Conservation (phyloP, 2,329 filamentous ascomycete genomes). For the Pestalotiopsis fici region DNA sequence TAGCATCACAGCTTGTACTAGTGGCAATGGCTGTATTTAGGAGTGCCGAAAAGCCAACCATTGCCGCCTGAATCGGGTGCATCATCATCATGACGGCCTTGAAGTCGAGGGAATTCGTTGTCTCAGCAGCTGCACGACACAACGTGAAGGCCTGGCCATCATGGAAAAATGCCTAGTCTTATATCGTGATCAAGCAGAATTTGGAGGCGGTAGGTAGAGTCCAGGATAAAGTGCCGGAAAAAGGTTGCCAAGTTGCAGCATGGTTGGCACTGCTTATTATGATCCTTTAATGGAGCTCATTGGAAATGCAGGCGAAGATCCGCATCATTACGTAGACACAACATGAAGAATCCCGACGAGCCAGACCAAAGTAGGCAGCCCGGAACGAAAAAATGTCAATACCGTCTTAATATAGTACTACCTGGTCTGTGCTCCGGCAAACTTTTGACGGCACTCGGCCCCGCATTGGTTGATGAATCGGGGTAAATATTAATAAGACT, state of each 20-base stretch:
- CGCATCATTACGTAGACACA: background rate
- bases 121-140: background rate
- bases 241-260: too few species aligned
- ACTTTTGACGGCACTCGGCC: background rate
- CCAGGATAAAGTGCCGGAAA: background rate
- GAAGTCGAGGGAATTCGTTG: background rate
- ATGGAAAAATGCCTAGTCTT: background rate
- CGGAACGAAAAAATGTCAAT: background rate
- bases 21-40: background rate
- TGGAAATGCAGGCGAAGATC: background rate
- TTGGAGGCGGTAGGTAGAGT: too few species aligned
- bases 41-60: background rate
- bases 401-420: background rate
- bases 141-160: background rate
- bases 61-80: background rate
- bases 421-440: background rate
- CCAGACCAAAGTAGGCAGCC: conserved; percentile 3
- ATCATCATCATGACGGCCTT: background rate
- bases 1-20: background rate
- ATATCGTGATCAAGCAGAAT: background rate
- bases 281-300: background rate
- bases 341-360: background rate
- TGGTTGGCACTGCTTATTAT: background rate
- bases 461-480: background rate
- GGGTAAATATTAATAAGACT: background rate